Evolutionary conservation across 2,329 filamentous ascomycete genomes (phyloP).

Genomic region (Fusarium nisikadoi): DNA sequence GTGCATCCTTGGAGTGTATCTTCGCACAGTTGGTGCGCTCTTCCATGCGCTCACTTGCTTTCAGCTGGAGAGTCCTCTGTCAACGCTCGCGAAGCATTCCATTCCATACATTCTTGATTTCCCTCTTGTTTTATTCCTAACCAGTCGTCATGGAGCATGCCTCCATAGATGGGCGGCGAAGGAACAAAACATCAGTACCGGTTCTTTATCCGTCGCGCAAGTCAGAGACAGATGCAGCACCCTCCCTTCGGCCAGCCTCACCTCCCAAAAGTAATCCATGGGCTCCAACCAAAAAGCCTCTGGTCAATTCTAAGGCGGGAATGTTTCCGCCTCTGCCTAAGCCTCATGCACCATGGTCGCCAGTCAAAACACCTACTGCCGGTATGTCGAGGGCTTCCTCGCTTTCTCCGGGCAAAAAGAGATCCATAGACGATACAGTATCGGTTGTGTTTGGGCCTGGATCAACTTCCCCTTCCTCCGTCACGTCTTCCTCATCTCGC

Average conservation of each 20-base stretch:
- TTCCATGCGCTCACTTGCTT: slow-evolving; percentile 27
- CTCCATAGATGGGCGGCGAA: slow-evolving; percentile 44
- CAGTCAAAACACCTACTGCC: slow-evolving; percentile 7
- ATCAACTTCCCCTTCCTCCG: slow-evolving; percentile 37
- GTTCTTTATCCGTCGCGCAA: slow-evolving; percentile 19
- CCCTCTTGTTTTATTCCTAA: neutral
- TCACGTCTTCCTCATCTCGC: slow-evolving; percentile 34
- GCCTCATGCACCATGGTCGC: slow-evolving; percentile 2
- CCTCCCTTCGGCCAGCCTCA: slow-evolving; percentile 47
- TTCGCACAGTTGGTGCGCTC: slow-evolving; percentile 20
- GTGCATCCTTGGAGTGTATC: slow-evolving; percentile 26
- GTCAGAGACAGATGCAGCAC: slow-evolving; percentile 7
- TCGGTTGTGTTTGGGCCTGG: slow-evolving; percentile 4
- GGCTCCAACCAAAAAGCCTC: slow-evolving; percentile 20
- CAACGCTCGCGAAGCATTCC: slow-evolving; percentile 2
- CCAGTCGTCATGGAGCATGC: slow-evolving; percentile 36
- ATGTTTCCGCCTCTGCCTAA: slow-evolving; percentile 41
- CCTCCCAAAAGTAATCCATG: slow-evolving; percentile 50
- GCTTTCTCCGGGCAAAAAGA: slow-evolving; percentile 13
- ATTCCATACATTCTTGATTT: neutral
- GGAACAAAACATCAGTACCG: slow-evolving; percentile 26
- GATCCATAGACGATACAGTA: slow-evolving; percentile 11
- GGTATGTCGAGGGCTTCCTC: slow-evolving; percentile 29
- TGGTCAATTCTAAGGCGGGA: slow-evolving; percentile 1
- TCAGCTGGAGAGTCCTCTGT: slow-evolving; percentile 4